Conservation (phyloP, 495 filamentous ascomycete species). For the Aspergillus taichungensis region DNA sequence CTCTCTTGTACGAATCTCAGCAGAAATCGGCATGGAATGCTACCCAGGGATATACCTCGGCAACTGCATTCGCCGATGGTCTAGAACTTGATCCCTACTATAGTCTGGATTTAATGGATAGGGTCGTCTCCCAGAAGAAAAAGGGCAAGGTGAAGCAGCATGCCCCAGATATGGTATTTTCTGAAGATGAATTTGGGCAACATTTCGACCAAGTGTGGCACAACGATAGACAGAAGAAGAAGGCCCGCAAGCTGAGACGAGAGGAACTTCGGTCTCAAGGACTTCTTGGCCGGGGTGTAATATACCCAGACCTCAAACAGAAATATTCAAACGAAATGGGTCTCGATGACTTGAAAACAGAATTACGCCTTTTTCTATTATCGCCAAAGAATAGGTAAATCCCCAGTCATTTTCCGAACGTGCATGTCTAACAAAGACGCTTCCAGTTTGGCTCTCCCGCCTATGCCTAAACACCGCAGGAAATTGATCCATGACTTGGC, state of each 20-base stretch:
- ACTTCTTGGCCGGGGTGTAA: conserved; percentile 57
- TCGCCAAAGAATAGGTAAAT: conserved; percentile 55
- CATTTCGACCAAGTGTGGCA: conserved; percentile 55
- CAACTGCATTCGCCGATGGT: conserved; percentile 56
- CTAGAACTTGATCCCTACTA: conserved; percentile 54
- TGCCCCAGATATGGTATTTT: conserved; percentile 43
- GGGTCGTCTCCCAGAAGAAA: conserved; percentile 45
- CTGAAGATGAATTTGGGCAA: conserved; percentile 66
- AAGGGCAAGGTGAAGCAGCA: conserved; percentile 49
- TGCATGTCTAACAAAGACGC: neutral
- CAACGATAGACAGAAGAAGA: conserved; percentile 76
- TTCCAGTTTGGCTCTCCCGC: conserved; percentile 64
- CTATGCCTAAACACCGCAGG: conserved; percentile 70
- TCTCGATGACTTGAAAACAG: conserved; percentile 58
- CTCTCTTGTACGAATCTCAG: no score
- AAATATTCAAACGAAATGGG: conserved; percentile 70
- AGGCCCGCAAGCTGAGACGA: conserved; percentile 65
- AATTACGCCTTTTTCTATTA: conserved; percentile 63
- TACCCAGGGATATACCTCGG: conserved; percentile 28
- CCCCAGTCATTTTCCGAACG: neutral
- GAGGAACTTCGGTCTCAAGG: conserved; percentile 72
- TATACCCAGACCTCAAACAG: conserved; percentile 54
- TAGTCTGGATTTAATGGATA: conserved; percentile 78
- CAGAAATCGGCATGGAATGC: no score
- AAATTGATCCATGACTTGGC: conserved; percentile 71